Percentiles rank a stretch among this genome's conserved stretches.
phyloP scores from a whole-genome alignment of 2,329 filamentous ascomycete species.

The Hirsutella rhossiliensis region DNA sequence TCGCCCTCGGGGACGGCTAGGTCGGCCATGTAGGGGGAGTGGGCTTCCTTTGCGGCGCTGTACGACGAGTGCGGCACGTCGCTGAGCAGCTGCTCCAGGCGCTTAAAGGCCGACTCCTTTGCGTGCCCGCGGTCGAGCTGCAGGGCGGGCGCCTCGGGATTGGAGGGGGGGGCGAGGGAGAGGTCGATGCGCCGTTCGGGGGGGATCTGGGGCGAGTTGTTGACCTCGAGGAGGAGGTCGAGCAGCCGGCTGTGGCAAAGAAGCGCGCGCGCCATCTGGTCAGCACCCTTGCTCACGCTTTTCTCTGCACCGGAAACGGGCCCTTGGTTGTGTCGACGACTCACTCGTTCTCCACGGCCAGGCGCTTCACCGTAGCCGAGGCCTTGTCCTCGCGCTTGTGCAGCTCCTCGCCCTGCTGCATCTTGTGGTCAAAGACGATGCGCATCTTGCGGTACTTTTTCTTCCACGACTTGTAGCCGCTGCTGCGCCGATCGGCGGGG shows the following conservation, averaged over 20 bases:
- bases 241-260: constrained; percentile 57
- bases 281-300: too few species aligned
- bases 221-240: constrained; percentile 81
- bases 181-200: constrained; percentile 65
- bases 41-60: constrained; percentile 46
- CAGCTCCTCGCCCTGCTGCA: constrained; percentile 70
- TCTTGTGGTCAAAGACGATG: constrained; percentile 62
- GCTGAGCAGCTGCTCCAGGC: constrained; percentile 35
- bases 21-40: constrained; percentile 42
- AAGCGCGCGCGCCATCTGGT: not conserved
- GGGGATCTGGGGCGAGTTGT: constrained; percentile 69
- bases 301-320: too few species aligned
- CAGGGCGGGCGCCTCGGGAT: constrained; percentile 16
- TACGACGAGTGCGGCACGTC: constrained; percentile 41
- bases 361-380: constrained; percentile 65
- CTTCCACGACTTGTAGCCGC: constrained; percentile 59
- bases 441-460: constrained; percentile 96
- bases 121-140: constrained; percentile 21
- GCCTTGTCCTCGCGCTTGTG: constrained; percentile 75
- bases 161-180: constrained; percentile 19
- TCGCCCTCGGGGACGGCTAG: constrained; percentile 37
- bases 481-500: constrained; percentile 25
- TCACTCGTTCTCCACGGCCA: constrained; percentile 89
- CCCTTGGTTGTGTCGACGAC: constrained; percentile 15
- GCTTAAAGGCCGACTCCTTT: constrained; percentile 31